These are phyloP conservation scores for Flammula alnicola DNA, from an alignment of 1,284 basidiomycete species.

Conservation along the genomic window DNA sequence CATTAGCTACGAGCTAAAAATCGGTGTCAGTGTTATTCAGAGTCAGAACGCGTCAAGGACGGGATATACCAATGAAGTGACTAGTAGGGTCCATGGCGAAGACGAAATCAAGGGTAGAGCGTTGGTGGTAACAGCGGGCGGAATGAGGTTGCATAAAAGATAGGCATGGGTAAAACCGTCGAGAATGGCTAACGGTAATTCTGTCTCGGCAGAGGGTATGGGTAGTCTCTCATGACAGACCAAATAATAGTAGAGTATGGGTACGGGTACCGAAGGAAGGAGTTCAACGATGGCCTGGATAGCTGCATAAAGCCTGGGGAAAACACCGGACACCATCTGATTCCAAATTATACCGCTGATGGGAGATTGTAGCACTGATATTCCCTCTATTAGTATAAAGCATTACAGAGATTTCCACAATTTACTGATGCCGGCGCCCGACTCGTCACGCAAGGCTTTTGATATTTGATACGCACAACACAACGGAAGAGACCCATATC, in stretches of 20 bases:
- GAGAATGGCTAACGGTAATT: conserved; percentile 65
- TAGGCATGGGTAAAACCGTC: conserved; percentile 74
- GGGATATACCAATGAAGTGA: conserved; percentile 65
- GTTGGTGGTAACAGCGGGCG: conserved; percentile 61
- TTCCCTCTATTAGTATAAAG: too few species aligned
- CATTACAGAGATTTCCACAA: too few species aligned
- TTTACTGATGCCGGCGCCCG: too few species aligned
- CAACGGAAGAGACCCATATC: too few species aligned
- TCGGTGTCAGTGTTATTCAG: not conserved
- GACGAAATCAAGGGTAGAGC: conserved; percentile 50
- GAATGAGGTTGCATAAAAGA: conserved; percentile 73
- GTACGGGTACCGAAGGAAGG: conserved; percentile 57
- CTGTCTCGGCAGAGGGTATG: conserved; percentile 50
- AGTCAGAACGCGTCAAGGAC: not conserved
- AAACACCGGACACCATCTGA: conserved; percentile 59
- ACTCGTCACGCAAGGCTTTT: too few species aligned
- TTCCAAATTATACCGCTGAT: conserved; percentile 1
- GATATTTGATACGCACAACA: too few species aligned
- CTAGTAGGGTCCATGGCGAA: conserved; percentile 73
- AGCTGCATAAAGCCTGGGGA: conserved; percentile 57
- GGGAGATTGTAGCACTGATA: too few species aligned
- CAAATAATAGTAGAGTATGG: too few species aligned
- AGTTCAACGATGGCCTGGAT: conserved; percentile 63
- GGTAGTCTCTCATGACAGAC: too few species aligned
- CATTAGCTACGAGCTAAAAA: conserved; percentile 66